phyloP scores from a whole-genome alignment of 2,329 filamentous ascomycete genomes.

The Penicillium sp. region DNA sequence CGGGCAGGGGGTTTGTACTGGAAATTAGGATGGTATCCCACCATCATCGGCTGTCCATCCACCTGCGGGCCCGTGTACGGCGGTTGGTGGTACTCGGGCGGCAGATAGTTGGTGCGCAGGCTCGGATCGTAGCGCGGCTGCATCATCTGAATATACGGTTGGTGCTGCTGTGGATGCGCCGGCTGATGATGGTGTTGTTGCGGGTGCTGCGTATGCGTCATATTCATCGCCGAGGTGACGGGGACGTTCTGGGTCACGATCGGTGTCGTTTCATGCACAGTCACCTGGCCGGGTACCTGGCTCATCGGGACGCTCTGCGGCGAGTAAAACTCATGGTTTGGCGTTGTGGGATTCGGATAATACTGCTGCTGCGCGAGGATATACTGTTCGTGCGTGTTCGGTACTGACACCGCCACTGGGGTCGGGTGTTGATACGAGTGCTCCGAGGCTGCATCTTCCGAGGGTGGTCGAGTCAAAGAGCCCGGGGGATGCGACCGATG shows the following conservation, averaged over 20 bases:
- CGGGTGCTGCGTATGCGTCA: constrained; percentile 28
- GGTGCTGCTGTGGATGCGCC: constrained; percentile 23
- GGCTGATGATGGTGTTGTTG: constrained; percentile 29
- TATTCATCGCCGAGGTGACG: constrained; percentile 27
- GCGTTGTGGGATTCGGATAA: constrained; percentile 31
- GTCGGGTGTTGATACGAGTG: constrained; percentile 31
- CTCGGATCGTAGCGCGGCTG: constrained; percentile 32
- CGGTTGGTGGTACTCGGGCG: constrained; percentile 30
- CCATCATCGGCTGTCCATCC: constrained; percentile 30
- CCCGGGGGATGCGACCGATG: constrained; percentile 37
- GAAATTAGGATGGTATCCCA: constrained; percentile 31
- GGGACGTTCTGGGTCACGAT: constrained; percentile 31
- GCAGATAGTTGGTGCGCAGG: constrained; percentile 29
- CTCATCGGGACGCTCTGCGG: constrained; percentile 31
- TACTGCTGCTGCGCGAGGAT: constrained; percentile 35
- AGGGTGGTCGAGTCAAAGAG: constrained; percentile 31
- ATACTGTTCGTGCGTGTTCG: constrained; percentile 34
- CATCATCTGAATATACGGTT: constrained; percentile 29
- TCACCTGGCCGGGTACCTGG: constrained; percentile 28
- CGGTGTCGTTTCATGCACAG: constrained; percentile 14
- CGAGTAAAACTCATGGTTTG: constrained; percentile 37
- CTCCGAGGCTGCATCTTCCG: constrained; percentile 36
- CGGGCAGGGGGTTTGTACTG: constrained; percentile 32
- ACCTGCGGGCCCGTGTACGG: constrained; percentile 27
- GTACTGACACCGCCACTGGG: constrained; percentile 26